Evolutionary conservation across 139 green algal genomes (phyloP), one percentile per base, ranked within the genome.

Genomic region (Tetraselmis striata): DNA sequence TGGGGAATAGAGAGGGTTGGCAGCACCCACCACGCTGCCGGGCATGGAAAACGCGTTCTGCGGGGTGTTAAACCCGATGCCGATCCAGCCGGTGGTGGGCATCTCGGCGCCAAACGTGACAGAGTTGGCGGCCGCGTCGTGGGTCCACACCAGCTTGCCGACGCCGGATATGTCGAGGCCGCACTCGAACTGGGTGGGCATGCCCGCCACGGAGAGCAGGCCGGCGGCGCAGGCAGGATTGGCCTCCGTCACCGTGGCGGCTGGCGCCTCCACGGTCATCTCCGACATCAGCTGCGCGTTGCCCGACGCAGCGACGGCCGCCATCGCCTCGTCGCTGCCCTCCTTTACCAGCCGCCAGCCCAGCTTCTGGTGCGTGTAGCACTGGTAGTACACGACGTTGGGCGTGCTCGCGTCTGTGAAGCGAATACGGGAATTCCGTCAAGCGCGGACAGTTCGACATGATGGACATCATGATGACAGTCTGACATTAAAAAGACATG

Each of bases 321-420:
- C 45, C 45, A 25, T 18, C 45, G 45, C 45, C 45, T 5, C 45
- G 5, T 18, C 45, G 18, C 45, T 67, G 11, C 45, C 45, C 45
- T 67, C 45, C 45, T 67, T 67, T 18, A 67, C 31, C 27, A 83
- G 23, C 67, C 59, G 29, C 80, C 80, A 83, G 2, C 80, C 80
- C 30, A 83, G 74, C 80, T 83, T 83, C 30, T 79, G 59, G 80
- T 83, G 80, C 29, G 30, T 75, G 31, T 32, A 31, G 80, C 80
- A 83, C 59, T 83, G 80, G 80, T 83, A 83, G 80, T 78, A 83
- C 26, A 83, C 28, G 0, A 45, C 29, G n/a, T 83, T 27, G 0
- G 80, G 80, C 0, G 80, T 83, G 2, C 29, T 82, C 59, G 32
- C 76, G 59, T 28, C 45, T 67, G 45, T n/a, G n/a, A n/a, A n/a